phyloP scores from a whole-genome alignment of 768 basidiomycete species.

The Amanita fuliginea region DNA sequence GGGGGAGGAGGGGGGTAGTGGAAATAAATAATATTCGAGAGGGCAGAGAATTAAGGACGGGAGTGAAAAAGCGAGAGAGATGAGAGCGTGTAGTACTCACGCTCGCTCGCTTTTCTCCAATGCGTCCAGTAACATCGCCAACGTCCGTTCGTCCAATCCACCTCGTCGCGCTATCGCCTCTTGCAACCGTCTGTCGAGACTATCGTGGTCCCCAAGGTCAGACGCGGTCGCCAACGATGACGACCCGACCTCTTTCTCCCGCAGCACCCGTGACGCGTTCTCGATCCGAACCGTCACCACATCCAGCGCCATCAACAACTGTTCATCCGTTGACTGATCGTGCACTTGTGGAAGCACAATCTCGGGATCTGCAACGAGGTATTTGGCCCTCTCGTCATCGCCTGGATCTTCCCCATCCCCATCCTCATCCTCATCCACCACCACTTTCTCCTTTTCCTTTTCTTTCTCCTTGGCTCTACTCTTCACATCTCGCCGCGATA shows the following conservation, averaged over 20 bases:
- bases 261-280: not conserved
- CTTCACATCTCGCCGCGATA: constrained; percentile 13
- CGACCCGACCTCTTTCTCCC: too few relatives aligned
- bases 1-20: too few relatives aligned
- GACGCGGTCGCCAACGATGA: not conserved
- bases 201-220: not conserved
- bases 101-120: not conserved
- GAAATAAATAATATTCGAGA: not conserved
- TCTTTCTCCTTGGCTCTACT: not conserved
- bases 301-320: constrained; percentile 67
- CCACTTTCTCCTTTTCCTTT: not conserved
- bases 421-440: not conserved
- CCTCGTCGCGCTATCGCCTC: not conserved
- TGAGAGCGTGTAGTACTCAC: not conserved
- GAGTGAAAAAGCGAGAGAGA: too few relatives aligned
- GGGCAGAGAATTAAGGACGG: not conserved
- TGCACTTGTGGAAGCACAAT: constrained; percentile 58
- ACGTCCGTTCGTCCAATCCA: constrained; percentile 4
- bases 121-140: not conserved
- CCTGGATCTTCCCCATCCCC: constrained; percentile 14
- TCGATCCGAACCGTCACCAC: constrained; percentile 53
- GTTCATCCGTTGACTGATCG: constrained; percentile 60
- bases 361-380: constrained; percentile 49
- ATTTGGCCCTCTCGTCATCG: constrained; percentile 18
- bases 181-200: not conserved